Evolutionary conservation across 2,329 filamentous ascomycete species (phyloP).

Genomic region (Rhynchosporium agropyri): DNA sequence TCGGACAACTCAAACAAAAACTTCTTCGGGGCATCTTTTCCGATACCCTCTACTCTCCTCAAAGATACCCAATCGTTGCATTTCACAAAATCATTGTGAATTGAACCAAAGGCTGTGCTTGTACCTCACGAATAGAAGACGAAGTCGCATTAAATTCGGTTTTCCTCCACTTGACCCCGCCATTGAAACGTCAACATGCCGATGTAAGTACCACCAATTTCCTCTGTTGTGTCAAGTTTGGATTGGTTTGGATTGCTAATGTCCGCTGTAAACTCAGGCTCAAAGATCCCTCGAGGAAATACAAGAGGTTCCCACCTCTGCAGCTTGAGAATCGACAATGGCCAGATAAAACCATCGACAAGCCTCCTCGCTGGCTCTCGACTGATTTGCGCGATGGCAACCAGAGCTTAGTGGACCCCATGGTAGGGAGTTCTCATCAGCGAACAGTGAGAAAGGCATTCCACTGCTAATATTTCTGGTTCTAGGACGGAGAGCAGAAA

Average conservation of each 20-base stretch:
- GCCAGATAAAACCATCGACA: conserved; percentile 62
- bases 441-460: neutral
- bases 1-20: conserved; percentile 10
- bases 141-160: conserved; percentile 1
- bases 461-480: conserved; percentile 2
- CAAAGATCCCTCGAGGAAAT: conserved; percentile 76
- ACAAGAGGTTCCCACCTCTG: conserved; percentile 68
- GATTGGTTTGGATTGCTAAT: neutral
- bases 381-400: conserved; percentile 91
- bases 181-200: conserved; percentile 28
- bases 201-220: conserved; percentile 28
- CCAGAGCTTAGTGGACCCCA: conserved; percentile 89
- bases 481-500: conserved; percentile 89
- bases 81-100: neutral
- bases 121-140: neutral
- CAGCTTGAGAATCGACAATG: conserved; percentile 54
- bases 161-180: conserved; percentile 23
- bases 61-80: neutral
- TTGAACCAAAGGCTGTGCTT: neutral
- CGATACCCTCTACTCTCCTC: neutral
- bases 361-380: conserved; percentile 87
- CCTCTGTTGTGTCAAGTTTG: neutral
- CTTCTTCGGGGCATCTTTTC: neutral
- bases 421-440: conserved; percentile 60
- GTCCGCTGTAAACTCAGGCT: conserved; percentile 53